Evolutionary conservation across 2,329 filamentous ascomycete species (phyloP).

Genomic region (Trichoderma arundinaceum): DNA sequence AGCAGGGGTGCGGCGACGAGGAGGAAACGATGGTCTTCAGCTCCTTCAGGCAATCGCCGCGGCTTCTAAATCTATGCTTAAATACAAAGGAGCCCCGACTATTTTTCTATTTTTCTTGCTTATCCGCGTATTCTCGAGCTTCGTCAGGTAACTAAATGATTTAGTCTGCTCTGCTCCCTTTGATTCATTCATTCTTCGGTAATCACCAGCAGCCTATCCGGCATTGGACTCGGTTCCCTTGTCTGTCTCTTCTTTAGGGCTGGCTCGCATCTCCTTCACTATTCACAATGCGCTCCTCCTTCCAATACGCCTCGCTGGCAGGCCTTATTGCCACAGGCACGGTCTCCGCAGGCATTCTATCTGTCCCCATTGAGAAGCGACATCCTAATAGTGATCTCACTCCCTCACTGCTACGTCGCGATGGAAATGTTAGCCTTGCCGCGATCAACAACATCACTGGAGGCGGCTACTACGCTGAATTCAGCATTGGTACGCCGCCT

Average conservation of each 20-base stretch:
- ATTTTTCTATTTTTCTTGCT: neutral
- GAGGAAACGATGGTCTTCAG: conserved; percentile 9
- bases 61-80: conserved; percentile 27
- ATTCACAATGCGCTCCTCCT: conserved; percentile 21
- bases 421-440: conserved; percentile 43
- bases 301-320: conserved; percentile 25
- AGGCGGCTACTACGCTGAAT: conserved; percentile 62
- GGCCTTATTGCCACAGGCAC: conserved; percentile 30
- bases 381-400: neutral
- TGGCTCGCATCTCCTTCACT: neutral
- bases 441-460: conserved; percentile 59
- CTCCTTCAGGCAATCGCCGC: conserved; percentile 27
- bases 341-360: conserved; percentile 36
- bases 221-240: neutral
- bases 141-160: neutral
- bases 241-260: neutral
- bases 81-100: conserved; percentile 10
- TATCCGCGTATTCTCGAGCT: neutral
- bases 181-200: neutral
- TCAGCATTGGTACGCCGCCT: conserved; percentile 63
- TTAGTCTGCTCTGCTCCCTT: neutral
- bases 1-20: conserved; percentile 21
- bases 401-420: conserved; percentile 38
- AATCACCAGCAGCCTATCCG: neutral
- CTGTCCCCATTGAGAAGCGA: conserved; percentile 34